Percentiles rank a stretch among this genome's conserved stretches.
phyloP scores from a whole-genome alignment of 2,329 filamentous ascomycete genomes.

The Pseudocercospora musae region DNA sequence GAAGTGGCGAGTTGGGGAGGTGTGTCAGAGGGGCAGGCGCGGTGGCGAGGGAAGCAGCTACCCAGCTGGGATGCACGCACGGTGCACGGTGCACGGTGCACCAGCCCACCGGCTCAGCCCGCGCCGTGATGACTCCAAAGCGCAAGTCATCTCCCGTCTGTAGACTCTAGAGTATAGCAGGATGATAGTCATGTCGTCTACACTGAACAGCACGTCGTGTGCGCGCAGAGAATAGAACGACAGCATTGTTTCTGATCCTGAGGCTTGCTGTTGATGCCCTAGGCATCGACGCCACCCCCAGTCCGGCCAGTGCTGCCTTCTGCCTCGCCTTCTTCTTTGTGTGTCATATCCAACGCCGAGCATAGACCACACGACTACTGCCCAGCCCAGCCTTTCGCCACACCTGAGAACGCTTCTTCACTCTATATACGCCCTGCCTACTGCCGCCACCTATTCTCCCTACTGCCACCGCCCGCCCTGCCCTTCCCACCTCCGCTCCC shows the following conservation, averaged over 20 bases:
- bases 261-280: not conserved
- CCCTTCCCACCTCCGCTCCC: constrained; percentile 5
- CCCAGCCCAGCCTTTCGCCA: not conserved
- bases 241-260: not conserved
- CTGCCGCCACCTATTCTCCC: not conserved
- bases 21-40: no score
- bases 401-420: no score
- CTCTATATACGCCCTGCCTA: not conserved
- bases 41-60: not conserved
- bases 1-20: no score
- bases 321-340: constrained; percentile 4
- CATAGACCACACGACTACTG: no score
- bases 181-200: no score
- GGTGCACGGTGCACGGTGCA: no score
- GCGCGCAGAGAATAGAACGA: not conserved
- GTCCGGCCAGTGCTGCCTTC: constrained; percentile 3
- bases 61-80: not conserved
- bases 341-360: not conserved
- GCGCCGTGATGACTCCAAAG: not conserved
- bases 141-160: not conserved
- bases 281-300: constrained; percentile 1
- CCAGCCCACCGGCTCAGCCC: not conserved
- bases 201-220: not conserved
- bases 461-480: not conserved
- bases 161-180: no score